phyloP scores from a whole-genome alignment of 106 monocot species.

The Triglochin maritima region DNA sequence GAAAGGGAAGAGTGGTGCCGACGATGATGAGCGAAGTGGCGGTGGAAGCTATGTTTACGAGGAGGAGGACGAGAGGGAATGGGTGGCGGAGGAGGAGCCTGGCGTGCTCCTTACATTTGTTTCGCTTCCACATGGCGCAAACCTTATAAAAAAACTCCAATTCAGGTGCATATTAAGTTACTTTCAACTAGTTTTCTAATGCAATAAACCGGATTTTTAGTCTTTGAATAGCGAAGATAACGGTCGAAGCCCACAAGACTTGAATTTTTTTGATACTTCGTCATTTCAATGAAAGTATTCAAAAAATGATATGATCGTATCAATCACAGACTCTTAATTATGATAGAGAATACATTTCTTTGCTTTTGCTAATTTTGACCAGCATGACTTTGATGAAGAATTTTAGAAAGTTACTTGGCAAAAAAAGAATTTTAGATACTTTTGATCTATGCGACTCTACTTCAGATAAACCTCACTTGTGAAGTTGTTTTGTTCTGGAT shows the following conservation, averaged over 20 bases:
- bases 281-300: not conserved
- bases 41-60: not conserved
- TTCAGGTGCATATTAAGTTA: constrained; percentile 28
- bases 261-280: not conserved
- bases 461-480: too few species aligned
- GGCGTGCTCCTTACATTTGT: constrained; percentile 38
- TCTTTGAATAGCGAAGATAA: not conserved
- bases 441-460: too few species aligned
- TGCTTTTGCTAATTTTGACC: too few species aligned
- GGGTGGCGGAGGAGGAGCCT: constrained; percentile 43
- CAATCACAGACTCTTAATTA: too few species aligned
- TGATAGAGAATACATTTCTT: too few species aligned
- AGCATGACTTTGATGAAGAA: too few species aligned
- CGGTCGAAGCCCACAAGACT: not conserved
- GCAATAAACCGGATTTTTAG: too few species aligned
- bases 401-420: too few species aligned
- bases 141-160: constrained; percentile 29
- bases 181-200: too few species aligned
- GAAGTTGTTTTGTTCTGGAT: too few species aligned
- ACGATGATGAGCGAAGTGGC: not conserved
- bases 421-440: too few species aligned
- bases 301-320: too few species aligned
- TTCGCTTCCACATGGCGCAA: constrained; percentile 19
- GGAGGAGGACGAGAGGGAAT: constrained; percentile 10
- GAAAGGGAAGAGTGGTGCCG: not conserved